Conservation (phyloP, 192 early-diverging fungal genomes). For the Geranomyces variabilis region DNA sequence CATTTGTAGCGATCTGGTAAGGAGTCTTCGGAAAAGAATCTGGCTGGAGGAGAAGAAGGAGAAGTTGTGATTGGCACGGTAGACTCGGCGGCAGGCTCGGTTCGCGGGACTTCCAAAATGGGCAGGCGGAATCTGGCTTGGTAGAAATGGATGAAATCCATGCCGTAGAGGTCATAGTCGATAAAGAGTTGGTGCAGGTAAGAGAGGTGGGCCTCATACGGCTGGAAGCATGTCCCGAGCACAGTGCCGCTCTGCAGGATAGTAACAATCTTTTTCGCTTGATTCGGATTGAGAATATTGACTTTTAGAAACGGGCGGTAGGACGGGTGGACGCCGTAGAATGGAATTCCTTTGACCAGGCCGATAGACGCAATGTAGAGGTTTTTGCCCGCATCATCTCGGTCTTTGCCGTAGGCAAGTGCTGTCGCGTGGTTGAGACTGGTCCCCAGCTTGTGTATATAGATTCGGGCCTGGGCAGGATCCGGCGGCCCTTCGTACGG, state of each 20-base stretch:
- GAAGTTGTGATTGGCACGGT: too few relatives aligned
- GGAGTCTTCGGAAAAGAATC: neutral
- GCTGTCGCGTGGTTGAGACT: constrained; percentile 74
- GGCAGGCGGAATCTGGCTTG: constrained; percentile 47
- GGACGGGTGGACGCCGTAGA: constrained; percentile 81
- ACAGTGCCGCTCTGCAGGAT: constrained; percentile 75
- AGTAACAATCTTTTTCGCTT: constrained; percentile 59
- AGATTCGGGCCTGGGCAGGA: constrained; percentile 9
- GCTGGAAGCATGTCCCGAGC: constrained; percentile 69
- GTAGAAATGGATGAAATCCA: constrained; percentile 74
- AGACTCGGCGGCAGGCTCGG: neutral
- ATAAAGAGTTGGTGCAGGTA: constrained; percentile 84
- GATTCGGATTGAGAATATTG: constrained; percentile 64
- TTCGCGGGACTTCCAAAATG: constrained; percentile 7
- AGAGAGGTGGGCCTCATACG: constrained; percentile 81
- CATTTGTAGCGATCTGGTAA: constrained; percentile 19
- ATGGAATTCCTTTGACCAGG: constrained; percentile 78
- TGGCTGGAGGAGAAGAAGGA: too few relatives aligned
- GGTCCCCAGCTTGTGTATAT: constrained; percentile 57
- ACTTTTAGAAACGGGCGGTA: constrained; percentile 80
- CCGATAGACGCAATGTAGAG: constrained; percentile 69
- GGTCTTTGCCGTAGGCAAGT: constrained; percentile 35
- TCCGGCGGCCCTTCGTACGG: constrained; percentile 59
- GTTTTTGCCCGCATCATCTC: constrained; percentile 8
- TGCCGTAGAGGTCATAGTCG: constrained; percentile 85